Evolutionary conservation across 2,329 filamentous ascomycete species (phyloP).

Genomic region (Nemania diffusa): DNA sequence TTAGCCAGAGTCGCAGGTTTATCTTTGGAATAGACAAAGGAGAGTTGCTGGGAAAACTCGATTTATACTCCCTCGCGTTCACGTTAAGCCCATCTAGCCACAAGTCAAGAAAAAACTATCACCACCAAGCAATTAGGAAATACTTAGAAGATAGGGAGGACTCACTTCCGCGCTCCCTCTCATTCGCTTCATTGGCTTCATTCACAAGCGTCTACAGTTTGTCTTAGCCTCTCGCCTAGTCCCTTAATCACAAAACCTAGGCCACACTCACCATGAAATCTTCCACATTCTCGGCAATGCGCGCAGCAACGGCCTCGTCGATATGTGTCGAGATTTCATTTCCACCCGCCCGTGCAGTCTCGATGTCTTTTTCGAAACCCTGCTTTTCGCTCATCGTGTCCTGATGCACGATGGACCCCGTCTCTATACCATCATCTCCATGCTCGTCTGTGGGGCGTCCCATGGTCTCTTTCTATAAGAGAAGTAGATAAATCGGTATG

Average conservation of each 20-base stretch:
- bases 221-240: slow-evolving; percentile 7
- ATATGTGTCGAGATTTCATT: slow-evolving; percentile 38
- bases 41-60: too few relatives aligned
- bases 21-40: too few relatives aligned
- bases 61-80: too few relatives aligned
- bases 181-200: slow-evolving; percentile 53
- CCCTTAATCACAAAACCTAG: background rate
- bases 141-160: background rate
- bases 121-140: too few relatives aligned
- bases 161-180: slow-evolving; percentile 51
- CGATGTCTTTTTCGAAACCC: slow-evolving; percentile 39
- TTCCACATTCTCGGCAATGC: slow-evolving; percentile 46
- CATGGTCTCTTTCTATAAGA: slow-evolving; percentile 1
- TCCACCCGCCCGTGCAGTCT: slow-evolving; percentile 10
- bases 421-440: slow-evolving; percentile 34
- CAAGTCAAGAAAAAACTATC: too few relatives aligned
- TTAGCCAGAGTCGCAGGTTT: background rate
- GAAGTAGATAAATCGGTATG: background rate
- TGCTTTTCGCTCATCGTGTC: slow-evolving; percentile 34
- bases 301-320: slow-evolving; percentile 43
- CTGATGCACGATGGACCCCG: slow-evolving; percentile 30
- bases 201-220: slow-evolving; percentile 45
- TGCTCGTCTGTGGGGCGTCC: background rate
- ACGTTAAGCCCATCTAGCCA: too few relatives aligned
- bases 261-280: slow-evolving; percentile 46